Conservation (phyloP, 371 early-diverging fungal genomes). For the Haplosporangium sp. region DNA sequence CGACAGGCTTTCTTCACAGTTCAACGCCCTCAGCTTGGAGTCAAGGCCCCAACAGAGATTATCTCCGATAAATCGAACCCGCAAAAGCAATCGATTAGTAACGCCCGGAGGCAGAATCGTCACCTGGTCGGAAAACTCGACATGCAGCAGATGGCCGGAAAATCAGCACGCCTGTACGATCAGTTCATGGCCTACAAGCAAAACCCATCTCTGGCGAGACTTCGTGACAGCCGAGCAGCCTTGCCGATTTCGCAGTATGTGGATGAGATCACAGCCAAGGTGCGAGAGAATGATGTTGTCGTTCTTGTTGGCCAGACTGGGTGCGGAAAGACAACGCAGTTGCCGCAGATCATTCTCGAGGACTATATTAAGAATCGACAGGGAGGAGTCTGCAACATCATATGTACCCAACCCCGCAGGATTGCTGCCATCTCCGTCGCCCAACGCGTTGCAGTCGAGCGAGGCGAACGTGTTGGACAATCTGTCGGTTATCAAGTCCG, state of each 20-base stretch:
- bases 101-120: slow-evolving; percentile 27
- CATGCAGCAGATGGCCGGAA: slow-evolving; percentile 40
- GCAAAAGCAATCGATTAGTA: slow-evolving; percentile 6
- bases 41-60: neutral
- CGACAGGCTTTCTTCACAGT: slow-evolving; percentile 45
- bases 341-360: slow-evolving; percentile 79
- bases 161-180: slow-evolving; percentile 49
- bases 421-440: slow-evolving; percentile 89
- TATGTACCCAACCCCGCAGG: slow-evolving; percentile 88
- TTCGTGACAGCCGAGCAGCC: slow-evolving; percentile 38
- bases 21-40: slow-evolving; percentile 24
- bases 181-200: slow-evolving; percentile 32
- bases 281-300: slow-evolving; percentile 66
- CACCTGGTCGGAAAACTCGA: slow-evolving; percentile 44
- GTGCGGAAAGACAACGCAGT: slow-evolving; percentile 85
- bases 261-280: slow-evolving; percentile 58
- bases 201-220: slow-evolving; percentile 32
- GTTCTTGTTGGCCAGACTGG: slow-evolving; percentile 85
- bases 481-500: slow-evolving; percentile 78
- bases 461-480: slow-evolving; percentile 58
- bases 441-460: slow-evolving; percentile 77
- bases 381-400: slow-evolving; percentile 62
- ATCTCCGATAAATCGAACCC: slow-evolving; percentile 6
- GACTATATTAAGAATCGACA: slow-evolving; percentile 50
- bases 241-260: slow-evolving; percentile 55